Base-by-base conservation (phyloP, 371 early-diverging fungal genomes). In the Antonospora locustae region DNA sequence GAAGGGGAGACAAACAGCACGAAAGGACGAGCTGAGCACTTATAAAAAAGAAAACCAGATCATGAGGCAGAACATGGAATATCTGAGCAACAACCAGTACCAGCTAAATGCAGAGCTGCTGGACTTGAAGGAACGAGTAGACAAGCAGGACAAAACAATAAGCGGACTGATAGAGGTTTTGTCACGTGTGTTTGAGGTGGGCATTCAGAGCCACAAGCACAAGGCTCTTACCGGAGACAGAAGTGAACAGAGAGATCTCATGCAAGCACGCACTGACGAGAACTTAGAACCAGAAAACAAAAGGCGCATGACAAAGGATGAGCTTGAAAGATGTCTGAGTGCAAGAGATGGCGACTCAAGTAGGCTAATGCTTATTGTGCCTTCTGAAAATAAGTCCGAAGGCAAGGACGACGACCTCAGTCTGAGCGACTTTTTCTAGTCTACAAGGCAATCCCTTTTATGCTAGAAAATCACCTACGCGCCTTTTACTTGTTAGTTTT, bases 121-220 rank as follows among this genome's bases (percentile, higher is more conserved):
- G 19, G 12, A 28, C n/a, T 57, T 69, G 16, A 72, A 63, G 37
- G 66, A 67, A 16, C 50, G 65, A 28, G 58, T 74, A 40, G 69
- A 67, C 16, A 48, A 59, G 49, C 72, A 71, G 32, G 75, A 74
- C 5, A 55, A 50, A 32, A 70, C 66, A 19, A 69, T 71, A 27
- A 66, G 70, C 28, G 64, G 62, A 1, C 57, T 74, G 16, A 53
- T 72, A 12, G 63, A 67, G 25, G 60, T 71, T 37, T 55, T 74
- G 30, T 52, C 62, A 4, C 43, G 53, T 20, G 59, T 69, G 28
- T 74, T 74, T 55, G 61, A 55, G 12, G 41, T 61, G 39, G 41
- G 57, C 40, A 27, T 23, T 17, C 22, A 58, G 47, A 39, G 19
- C 27, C 20, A 59, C 47, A 58, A 48, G 23, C 3, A 45, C 45